Evolutionary conservation across 495 filamentous ascomycete genomes (phyloP).

Genomic region (Usnea hakonensis): DNA sequence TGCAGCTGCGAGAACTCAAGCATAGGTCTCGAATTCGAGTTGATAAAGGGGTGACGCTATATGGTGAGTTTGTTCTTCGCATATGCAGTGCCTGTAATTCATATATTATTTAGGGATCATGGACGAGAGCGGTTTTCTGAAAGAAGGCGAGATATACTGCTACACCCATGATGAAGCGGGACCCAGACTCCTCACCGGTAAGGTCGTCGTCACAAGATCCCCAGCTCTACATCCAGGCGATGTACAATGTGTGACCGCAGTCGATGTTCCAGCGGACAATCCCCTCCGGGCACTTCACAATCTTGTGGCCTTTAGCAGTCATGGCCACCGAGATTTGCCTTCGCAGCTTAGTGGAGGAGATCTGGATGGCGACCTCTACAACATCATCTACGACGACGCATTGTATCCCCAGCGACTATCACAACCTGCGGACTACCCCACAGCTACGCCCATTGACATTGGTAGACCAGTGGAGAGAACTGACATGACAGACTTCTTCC

Average conservation of each 20-base stretch:
- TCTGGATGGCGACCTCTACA: slow-evolving; percentile 62
- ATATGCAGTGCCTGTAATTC: not conserved
- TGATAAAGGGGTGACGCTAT: slow-evolving; percentile 58
- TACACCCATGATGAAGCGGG: slow-evolving; percentile 35
- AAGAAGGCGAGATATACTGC: slow-evolving; percentile 60
- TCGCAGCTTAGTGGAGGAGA: slow-evolving; percentile 73
- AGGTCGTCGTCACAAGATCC: slow-evolving; percentile 57
- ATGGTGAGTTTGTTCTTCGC: slow-evolving; percentile 35
- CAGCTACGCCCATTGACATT: slow-evolving; percentile 45
- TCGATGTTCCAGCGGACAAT: slow-evolving; percentile 48
- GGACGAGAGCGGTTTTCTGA: slow-evolving; percentile 66
- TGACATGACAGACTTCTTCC: slow-evolving; percentile 72
- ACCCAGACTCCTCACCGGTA: slow-evolving; percentile 19
- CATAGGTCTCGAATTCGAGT: slow-evolving; percentile 67
- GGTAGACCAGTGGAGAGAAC: slow-evolving; percentile 42
- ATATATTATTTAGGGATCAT: slow-evolving; percentile 41
- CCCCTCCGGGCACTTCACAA: slow-evolving; percentile 55
- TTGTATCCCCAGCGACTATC: slow-evolving; percentile 38
- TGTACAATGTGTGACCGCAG: slow-evolving; percentile 54
- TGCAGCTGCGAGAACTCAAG: slow-evolving; percentile 62
- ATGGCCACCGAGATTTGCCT: slow-evolving; percentile 64
- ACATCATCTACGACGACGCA: slow-evolving; percentile 58
- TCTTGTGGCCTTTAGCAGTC: slow-evolving; percentile 68
- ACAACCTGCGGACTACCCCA: slow-evolving; percentile 59
- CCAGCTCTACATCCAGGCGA: slow-evolving; percentile 78